These are phyloP conservation scores for Candolleomyces efflorescens DNA, from an alignment of 768 basidiomycete genomes.

Conservation along the genomic window DNA sequence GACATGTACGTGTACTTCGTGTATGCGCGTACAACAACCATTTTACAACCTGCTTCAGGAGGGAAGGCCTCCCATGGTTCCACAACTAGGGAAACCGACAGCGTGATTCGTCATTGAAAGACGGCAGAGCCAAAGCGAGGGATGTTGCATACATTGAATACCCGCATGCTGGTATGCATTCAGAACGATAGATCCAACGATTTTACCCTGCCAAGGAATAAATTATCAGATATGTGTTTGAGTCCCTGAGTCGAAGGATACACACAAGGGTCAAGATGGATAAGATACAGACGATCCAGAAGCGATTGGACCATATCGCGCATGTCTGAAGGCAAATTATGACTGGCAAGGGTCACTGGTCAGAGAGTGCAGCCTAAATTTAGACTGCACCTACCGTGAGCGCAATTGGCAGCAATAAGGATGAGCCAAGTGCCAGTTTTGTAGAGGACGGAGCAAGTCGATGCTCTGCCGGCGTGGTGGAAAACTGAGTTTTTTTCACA, in stretches of 20 bases:
- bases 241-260: background rate
- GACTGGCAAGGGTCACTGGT: background rate
- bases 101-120: too few relatives aligned
- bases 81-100: background rate
- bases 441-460: background rate
- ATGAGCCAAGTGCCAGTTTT: background rate
- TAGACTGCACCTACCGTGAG: background rate
- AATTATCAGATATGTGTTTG: too few relatives aligned
- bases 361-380: too few relatives aligned
- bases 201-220: background rate
- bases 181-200: background rate
- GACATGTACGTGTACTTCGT: background rate
- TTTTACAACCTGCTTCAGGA: background rate
- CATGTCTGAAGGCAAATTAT: conserved; percentile 5
- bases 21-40: background rate
- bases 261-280: background rate
- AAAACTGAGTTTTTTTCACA: background rate
- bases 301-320: conserved; percentile 1
- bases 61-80: background rate
- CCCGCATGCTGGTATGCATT: too few relatives aligned
- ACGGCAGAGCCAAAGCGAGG: background rate
- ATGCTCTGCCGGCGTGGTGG: background rate
- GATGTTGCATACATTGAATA: background rate
- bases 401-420: background rate
- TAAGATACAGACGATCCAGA: background rate